Percentiles rank a stretch among this genome's conserved stretches.
phyloP scores from a whole-genome alignment of 140 eudicot genomes.

The Senecio squalidus region DNA sequence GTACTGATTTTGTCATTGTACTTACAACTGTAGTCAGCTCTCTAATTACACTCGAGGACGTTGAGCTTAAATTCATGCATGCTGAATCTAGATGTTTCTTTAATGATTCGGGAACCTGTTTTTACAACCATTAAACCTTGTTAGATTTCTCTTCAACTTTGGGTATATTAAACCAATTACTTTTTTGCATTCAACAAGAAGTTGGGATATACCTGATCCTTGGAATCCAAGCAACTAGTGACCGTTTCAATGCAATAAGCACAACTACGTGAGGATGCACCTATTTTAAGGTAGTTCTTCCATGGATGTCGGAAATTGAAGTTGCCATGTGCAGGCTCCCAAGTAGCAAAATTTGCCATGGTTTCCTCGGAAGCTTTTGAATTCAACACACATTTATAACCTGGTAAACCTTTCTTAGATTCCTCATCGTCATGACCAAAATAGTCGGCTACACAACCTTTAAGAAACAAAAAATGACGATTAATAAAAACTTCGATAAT shows the following conservation, averaged over 20 bases:
- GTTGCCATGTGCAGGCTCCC: constrained; percentile 94
- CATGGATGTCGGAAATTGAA: constrained; percentile 85
- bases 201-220: constrained; percentile 40
- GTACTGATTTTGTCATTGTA: constrained; percentile 52
- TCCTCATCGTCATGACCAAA: constrained; percentile 37
- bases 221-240: constrained; percentile 47
- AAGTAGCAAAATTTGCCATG: constrained; percentile 78
- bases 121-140: constrained; percentile 14
- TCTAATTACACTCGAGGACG: constrained; percentile 42
- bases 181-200: neutral
- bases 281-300: constrained; percentile 72
- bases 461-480: neutral
- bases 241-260: constrained; percentile 80
- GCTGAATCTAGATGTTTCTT: constrained; percentile 50
- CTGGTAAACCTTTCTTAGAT: constrained; percentile 32
- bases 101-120: constrained; percentile 43
- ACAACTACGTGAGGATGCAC: constrained; percentile 65
- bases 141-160: neutral
- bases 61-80: constrained; percentile 50
- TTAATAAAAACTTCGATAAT: neutral
- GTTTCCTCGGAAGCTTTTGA: constrained; percentile 77
- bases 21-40: constrained; percentile 48
- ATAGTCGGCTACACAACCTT: constrained; percentile 67
- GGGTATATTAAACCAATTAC: neutral
- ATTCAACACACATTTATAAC: constrained; percentile 77